Base-by-base conservation (phyloP, 768 basidiomycete species). In the Termitomyces sp. region DNA sequence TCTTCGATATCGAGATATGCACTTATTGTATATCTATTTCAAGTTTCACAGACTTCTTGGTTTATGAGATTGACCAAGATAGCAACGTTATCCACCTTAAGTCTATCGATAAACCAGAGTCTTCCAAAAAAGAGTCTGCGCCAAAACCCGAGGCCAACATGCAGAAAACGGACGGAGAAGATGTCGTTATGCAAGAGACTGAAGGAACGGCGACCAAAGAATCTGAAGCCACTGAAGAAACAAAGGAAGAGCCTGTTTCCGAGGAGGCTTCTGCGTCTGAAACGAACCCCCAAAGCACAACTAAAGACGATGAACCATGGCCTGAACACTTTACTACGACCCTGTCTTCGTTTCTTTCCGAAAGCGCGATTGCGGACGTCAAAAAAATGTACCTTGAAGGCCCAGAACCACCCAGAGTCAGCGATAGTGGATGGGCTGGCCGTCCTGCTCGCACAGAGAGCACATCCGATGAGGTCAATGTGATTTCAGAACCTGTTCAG, bases 11-110 rank as follows among this genome's bases (percentile, higher is more conserved):
- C 24, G 33, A 44, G 16, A 50, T 34, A 18, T 33, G 54, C 55
- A 56, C 13, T 47, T 18, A 54, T 47, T 53, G 14, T 46, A 36
- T 61, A 39, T 55, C 44, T 47, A 8, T 42, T n/a, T 39, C 27
- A 67, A 97, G 95, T 66, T 98, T 98, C 71, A 96, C 96, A 40
- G 97, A 99, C 72, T 99, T 99, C 69, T 66, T 98, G 65, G 97
- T 99, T 20, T 89, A 82, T 66, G 97, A 99, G 74, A 88, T 99
- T 33, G 87, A 91, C 67, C 81, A 85, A 59, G 87, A 92, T 62
- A 82, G 87, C 44, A 84, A 90, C 61, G 87, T 92, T 8, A 75
- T 97, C 18, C 89, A 91, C 67, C 68, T 99, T 34, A 92, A 91
- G 69, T 83, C 85, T 53, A 80, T 98, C 39, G 82, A 76, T 36